phyloP scores from a whole-genome alignment of 2,329 filamentous ascomycete genomes.

The Colletotrichum higginsianum region DNA sequence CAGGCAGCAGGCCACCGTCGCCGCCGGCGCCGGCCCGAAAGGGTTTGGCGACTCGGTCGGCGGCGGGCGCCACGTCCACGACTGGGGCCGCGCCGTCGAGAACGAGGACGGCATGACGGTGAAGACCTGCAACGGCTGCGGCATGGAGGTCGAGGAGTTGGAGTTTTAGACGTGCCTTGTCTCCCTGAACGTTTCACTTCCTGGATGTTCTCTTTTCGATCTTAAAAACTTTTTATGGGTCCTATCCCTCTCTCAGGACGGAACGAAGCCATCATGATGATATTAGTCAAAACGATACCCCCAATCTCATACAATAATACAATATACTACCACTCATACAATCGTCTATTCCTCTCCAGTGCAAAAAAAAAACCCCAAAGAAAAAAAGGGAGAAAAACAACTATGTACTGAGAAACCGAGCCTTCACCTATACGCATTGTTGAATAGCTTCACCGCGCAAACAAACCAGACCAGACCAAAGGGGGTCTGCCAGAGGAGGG shows the following conservation, averaged over 20 bases:
- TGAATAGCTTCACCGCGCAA: neutral
- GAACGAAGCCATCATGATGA: too few relatives aligned
- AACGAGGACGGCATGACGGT: constrained; percentile 81
- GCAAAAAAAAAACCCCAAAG: neutral
- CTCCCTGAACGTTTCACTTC: neutral
- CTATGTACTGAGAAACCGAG: constrained; percentile 23
- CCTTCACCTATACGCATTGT: neutral
- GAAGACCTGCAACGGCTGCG: constrained; percentile 84
- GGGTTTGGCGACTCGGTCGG: constrained; percentile 85
- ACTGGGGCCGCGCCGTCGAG: constrained; percentile 83
- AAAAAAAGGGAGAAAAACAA: neutral
- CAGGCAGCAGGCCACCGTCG: constrained; percentile 72
- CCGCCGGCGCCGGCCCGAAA: constrained; percentile 65
- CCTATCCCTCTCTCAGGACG: too few relatives aligned
- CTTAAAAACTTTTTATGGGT: neutral
- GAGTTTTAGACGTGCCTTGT: constrained; percentile 64
- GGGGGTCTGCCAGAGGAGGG: neutral
- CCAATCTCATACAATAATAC: neutral
- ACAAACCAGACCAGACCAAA: neutral
- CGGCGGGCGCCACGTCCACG: constrained; percentile 84
- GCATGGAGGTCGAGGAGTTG: constrained; percentile 84
- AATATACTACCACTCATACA: constrained; percentile 14
- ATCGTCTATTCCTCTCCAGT: constrained; percentile 15
- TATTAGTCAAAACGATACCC: constrained; percentile 1
- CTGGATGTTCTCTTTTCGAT: neutral